Evolutionary conservation across 2,329 filamentous ascomycete genomes (phyloP), one percentile per base, ranked within the genome.

Genomic region (Capronia epimyces): DNA sequence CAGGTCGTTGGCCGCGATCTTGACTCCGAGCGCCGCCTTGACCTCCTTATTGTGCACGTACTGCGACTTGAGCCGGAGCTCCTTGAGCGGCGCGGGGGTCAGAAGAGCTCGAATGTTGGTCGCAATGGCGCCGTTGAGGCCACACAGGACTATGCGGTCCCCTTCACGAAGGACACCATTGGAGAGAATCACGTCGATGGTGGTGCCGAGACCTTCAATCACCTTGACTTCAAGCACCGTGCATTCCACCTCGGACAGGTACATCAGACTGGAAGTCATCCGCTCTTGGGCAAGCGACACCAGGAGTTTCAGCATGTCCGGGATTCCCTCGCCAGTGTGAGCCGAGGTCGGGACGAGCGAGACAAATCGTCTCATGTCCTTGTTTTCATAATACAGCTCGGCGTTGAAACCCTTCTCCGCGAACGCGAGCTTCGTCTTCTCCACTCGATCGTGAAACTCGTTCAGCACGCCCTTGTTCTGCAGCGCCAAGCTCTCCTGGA

Each of bases 21-120:
- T 98, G 70, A 98, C 89, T 86, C 93, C 93, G 65, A 98, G 81
- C 7, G 93, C 89, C 16, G 94, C 93, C 78, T 96, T 98, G 74
- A 96, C 90, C 70, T 95, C 89, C 76, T 98, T 97, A 76, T 98
- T 96, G 76, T 98, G 94, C 24, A 98, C 91, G 65, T 98, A 98
- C 57, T 84, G 80, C 2, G 90, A 95, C 74, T 97, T 97, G 64
- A 98, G 81, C 68, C 94, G 89, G 59, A 98, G 72, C 69, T 98
- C 93, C 67, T 89, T 93, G 67, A 98, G 82, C 54, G 89, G 87
- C 9, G 89, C 90, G 1, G 93, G 93, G 2, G 93, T 98, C 46
- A 98, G 77, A 21, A 98, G 79, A 12, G 93, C 94, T 73, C 93
- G 83, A 64, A 98, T 93, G 62, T 96, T 96, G 5, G 93, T 98